Base-by-base conservation (phyloP, 1,284 basidiomycete species). In the Microbotryomycetes sp. region DNA sequence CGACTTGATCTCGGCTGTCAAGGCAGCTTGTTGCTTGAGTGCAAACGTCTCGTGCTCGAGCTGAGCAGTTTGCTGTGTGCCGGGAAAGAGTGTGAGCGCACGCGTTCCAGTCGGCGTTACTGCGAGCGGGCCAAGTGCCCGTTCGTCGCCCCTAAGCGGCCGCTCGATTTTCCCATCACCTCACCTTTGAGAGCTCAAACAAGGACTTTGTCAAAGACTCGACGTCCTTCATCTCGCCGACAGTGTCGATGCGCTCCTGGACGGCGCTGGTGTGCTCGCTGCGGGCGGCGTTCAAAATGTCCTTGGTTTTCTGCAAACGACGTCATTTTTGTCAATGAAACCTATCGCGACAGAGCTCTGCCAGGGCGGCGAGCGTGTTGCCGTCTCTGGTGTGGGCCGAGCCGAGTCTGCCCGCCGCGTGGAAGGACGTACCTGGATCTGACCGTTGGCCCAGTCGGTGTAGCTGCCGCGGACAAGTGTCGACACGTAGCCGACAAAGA, bases 181-280 rank as follows among this genome's bases (percentile, higher is more conserved):
- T 61, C 59, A 86, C 89, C 83, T 96, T 96, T 73, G 94, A 93
- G 61, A 97, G 80, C 59, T 86, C 81, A 77, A 97, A 98, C 73
- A 98, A 87, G 60, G 83, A 85, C 78, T 93, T 80, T 62, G 93
- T 97, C 68, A 96, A 80, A 61, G 84, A 82, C 62, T 92, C 90
- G 70, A 96, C 91, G 75, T 96, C 91, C 79, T 91, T 92, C 85
- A 97, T 88, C 77, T 91, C 83, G 62, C 83, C 85, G 69, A 98
- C 93, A 61, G 87, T 85, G 75, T 84, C 82, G 77, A 98, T 97
- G 73, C 94, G 90, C 73, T 87, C 84, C 78, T 91, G 86, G 71
- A 98, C 92, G 61, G 91, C 90, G 73, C 89, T 82, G 59, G 92
- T 96, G 83, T 98, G 96, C 74, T 91, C 86, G 18, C 83, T 78